Conservation (phyloP, 345 rosid species). For the Lepidium sativum region DNA sequence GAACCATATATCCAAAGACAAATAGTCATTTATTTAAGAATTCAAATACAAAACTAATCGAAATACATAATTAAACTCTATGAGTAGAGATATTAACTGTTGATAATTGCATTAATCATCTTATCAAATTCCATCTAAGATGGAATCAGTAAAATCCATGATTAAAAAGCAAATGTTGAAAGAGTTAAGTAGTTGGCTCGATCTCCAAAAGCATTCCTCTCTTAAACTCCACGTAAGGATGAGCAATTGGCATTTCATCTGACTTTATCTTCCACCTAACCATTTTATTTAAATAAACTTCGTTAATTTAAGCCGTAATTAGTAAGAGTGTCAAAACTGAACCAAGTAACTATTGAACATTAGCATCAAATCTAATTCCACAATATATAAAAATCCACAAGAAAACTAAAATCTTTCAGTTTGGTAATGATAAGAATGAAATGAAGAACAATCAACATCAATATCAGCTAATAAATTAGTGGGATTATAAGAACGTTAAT, state of each 20-base stretch:
- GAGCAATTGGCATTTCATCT: slow-evolving; percentile 69
- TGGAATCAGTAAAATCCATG: not conserved
- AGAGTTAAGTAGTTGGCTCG: slow-evolving; percentile 24
- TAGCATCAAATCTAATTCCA: not conserved
- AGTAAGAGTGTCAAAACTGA: not conserved
- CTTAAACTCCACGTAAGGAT: slow-evolving; percentile 72
- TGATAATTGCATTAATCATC: not conserved
- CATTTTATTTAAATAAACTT: not conserved
- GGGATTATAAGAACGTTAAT: not conserved
- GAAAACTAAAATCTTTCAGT: too few species aligned
- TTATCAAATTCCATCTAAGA: not conserved
- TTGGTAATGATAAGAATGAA: too few species aligned
- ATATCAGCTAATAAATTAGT: too few species aligned
- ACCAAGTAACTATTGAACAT: not conserved
- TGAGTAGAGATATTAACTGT: not conserved
- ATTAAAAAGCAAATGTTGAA: not conserved
- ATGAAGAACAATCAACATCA: too few species aligned
- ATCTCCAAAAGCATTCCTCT: slow-evolving; percentile 61
- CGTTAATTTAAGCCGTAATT: not conserved
- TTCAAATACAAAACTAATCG: not conserved
- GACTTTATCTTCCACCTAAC: slow-evolving; percentile 59
- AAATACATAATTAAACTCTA: not conserved
- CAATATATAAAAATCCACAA: not conserved
- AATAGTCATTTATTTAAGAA: too few species aligned
- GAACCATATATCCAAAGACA: too few species aligned